Conservation (phyloP, 768 basidiomycete species). For the Termitomyces eurrhizus region DNA sequence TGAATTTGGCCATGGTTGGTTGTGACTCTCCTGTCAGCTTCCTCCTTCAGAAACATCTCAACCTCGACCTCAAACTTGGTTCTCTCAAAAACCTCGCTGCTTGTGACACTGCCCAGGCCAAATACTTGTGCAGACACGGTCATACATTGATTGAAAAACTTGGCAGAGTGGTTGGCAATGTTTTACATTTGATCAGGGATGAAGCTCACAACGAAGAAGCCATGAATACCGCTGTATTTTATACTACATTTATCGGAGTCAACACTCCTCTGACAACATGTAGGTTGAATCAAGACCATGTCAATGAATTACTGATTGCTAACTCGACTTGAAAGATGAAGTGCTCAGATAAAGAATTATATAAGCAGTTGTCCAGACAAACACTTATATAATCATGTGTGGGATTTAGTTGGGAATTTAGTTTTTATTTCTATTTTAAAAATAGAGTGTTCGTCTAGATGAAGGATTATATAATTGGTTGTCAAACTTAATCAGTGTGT, state of each 20-base stretch:
- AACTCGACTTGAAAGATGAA: constrained; percentile 29
- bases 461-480: no score
- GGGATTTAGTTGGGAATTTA: no score
- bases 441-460: no score
- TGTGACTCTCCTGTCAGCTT: constrained; percentile 39
- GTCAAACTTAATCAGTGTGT: no score
- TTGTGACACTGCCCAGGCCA: constrained; percentile 48
- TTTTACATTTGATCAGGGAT: neutral
- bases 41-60: constrained; percentile 47
- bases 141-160: constrained; percentile 30
- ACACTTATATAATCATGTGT: no score
- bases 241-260: constrained; percentile 44
- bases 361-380: no score
- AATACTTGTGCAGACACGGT: constrained; percentile 34
- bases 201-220: constrained; percentile 38
- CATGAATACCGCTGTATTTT: constrained; percentile 32
- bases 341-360: constrained; percentile 29
- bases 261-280: constrained; percentile 53
- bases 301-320: neutral
- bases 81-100: constrained; percentile 43
- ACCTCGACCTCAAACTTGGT: constrained; percentile 39
- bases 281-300: constrained; percentile 18
- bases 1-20: constrained; percentile 36
- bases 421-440: no score
- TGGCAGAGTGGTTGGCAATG: neutral